Conservation (phyloP, 2,329 filamentous ascomycete genomes). For the Diaporthe sp. region DNA sequence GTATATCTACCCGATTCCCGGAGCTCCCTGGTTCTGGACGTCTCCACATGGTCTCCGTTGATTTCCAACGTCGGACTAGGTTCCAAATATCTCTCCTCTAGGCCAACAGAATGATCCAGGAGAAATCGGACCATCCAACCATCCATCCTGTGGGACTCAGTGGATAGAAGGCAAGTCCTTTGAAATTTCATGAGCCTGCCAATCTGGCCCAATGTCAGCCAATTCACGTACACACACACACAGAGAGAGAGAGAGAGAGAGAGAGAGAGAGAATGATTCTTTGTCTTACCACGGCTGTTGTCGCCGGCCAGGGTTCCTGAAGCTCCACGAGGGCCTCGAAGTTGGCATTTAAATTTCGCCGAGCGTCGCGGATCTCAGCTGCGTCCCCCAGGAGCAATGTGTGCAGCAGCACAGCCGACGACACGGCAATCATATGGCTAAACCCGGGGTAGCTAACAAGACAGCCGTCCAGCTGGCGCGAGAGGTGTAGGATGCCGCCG, state of each 20-base stretch:
- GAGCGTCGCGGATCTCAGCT: background rate
- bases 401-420: background rate
- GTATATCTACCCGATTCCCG: background rate
- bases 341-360: background rate
- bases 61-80: background rate
- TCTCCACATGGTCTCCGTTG: background rate
- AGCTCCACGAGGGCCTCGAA: constrained; percentile 1
- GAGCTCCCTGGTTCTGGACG: background rate
- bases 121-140: constrained; percentile 3
- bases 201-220: background rate
- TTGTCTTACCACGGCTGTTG: background rate
- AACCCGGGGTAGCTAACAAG: background rate
- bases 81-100: background rate
- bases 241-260: too few species aligned
- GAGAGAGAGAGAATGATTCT: too few species aligned
- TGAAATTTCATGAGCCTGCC: background rate
- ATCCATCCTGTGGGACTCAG: background rate
- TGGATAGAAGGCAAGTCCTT: background rate
- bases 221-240: background rate
- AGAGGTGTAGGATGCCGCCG: constrained; percentile 41
- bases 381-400: background rate
- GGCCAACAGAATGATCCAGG: background rate
- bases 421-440: background rate
- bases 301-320: background rate
- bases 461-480: background rate